Percentiles rank a stretch among this genome's conserved stretches.
Conservation (phyloP, 2,329 filamentous ascomycete genomes). For the Clonostachys rosea region DNA sequence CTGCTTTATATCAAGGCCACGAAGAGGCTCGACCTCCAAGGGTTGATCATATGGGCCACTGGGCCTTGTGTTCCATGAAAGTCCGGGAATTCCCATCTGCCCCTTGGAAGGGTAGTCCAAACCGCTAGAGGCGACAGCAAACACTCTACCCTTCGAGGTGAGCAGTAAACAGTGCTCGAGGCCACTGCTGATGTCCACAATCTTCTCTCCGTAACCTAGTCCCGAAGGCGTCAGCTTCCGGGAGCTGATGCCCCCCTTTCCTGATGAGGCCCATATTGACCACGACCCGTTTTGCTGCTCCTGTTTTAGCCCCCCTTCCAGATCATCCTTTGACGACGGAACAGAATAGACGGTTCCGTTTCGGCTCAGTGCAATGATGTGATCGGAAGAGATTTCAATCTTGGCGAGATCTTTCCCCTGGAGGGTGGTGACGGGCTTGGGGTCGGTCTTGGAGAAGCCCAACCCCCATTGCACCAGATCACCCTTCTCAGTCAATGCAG, state of each 20-base stretch:
- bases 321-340: constrained; percentile 70
- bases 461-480: constrained; percentile 90
- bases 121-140: constrained; percentile 78
- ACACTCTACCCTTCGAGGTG: constrained; percentile 80
- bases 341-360: constrained; percentile 81
- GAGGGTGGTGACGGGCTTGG: constrained; percentile 65
- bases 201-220: constrained; percentile 64
- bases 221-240: constrained; percentile 63
- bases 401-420: constrained; percentile 76
- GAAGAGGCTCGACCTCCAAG: constrained; percentile 71
- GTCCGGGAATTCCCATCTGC: constrained; percentile 80
- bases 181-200: constrained; percentile 72
- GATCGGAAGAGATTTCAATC: constrained; percentile 73
- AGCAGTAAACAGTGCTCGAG: constrained; percentile 83
- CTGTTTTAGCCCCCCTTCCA: constrained; percentile 56
- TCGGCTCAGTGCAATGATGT: constrained; percentile 73
- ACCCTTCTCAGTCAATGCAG: constrained; percentile 81
- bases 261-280: constrained; percentile 61
- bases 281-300: constrained; percentile 55
- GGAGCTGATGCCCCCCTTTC: constrained; percentile 55
- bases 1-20: constrained; percentile 64
- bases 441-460: constrained; percentile 63
- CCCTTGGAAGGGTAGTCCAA: constrained; percentile 76
- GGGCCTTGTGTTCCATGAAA: constrained; percentile 76
- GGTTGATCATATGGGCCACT: constrained; percentile 74